A percentile compares a stretch with the other conserved stretches of the same genome.
Evolutionary conservation across 352 stramenopile genomes (phyloP).

Genomic region (Phytophthora pistaciae): DNA sequence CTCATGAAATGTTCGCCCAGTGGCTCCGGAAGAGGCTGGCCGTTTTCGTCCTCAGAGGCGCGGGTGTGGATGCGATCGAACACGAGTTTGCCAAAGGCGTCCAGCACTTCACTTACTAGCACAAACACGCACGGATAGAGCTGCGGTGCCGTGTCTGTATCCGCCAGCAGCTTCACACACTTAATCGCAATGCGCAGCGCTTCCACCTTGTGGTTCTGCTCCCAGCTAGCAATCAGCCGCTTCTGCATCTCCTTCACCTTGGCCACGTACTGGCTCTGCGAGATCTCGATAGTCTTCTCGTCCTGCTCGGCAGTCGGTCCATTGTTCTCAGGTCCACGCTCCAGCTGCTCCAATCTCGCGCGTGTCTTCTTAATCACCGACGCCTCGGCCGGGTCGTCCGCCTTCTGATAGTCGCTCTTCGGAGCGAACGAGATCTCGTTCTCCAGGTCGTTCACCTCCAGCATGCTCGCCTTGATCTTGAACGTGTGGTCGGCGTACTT

Average conservation of each 20-base stretch:
- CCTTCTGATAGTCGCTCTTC: constrained; percentile 46
- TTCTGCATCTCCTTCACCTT: constrained; percentile 84
- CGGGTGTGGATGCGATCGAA: constrained; percentile 82
- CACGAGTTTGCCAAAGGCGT: constrained; percentile 89
- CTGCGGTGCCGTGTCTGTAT: constrained; percentile 77
- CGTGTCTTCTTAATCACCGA: constrained; percentile 72
- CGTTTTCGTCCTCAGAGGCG: constrained; percentile 69
- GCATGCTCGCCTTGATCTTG: constrained; percentile 84
- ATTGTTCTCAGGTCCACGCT: constrained; percentile 33
- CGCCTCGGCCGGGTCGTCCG: constrained; percentile 43
- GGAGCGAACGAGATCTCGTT: constrained; percentile 57
- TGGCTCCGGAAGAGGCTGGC: constrained; percentile 57
- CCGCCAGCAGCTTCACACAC: constrained; percentile 88
- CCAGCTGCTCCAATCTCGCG: constrained; percentile 73
- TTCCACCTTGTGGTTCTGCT: constrained; percentile 88
- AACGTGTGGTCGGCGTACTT: constrained; percentile 76
- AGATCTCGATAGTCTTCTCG: constrained; percentile 77
- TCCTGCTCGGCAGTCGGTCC: constrained; percentile 7
- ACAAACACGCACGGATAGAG: constrained; percentile 93
- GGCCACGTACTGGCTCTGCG: constrained; percentile 83
- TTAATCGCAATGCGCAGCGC: constrained; percentile 93
- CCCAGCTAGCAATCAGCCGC: constrained; percentile 76
- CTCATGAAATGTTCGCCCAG: constrained; percentile 78
- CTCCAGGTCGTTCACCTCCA: constrained; percentile 78
- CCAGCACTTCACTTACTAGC: constrained; percentile 87